Evolutionary conservation across 2,329 filamentous ascomycete genomes (phyloP).

Genomic region (Aureobasidium sp.): DNA sequence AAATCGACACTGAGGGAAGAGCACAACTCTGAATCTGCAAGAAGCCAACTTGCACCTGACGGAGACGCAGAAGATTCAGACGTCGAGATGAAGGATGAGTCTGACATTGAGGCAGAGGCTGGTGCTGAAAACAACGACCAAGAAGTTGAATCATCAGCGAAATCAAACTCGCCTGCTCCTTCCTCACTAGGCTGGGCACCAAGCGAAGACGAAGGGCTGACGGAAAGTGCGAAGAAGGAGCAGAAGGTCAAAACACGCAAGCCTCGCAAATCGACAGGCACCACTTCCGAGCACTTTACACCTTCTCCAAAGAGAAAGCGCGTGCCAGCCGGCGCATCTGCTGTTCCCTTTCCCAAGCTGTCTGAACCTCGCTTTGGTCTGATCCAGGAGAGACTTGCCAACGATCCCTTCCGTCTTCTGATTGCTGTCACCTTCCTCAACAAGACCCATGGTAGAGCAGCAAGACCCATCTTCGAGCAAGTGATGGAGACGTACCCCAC

Average conservation of each 20-base stretch:
- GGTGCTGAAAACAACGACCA: neutral
- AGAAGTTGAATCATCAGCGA: neutral
- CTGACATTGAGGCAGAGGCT: neutral
- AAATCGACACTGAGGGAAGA: neutral
- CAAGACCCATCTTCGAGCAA: conserved; percentile 67
- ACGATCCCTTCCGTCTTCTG: conserved; percentile 71
- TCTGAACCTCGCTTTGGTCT: conserved; percentile 62
- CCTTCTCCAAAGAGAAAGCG: conserved; percentile 21
- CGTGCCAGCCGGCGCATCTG: conserved; percentile 34
- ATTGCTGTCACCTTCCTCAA: conserved; percentile 81
- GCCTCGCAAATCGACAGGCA: conserved; percentile 29
- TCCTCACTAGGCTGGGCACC: conserved; percentile 4
- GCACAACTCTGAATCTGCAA: conserved; percentile 7
- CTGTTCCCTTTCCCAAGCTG: conserved; percentile 59
- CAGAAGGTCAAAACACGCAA: conserved; percentile 10
- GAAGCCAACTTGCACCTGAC: neutral
- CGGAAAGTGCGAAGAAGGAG: neutral
- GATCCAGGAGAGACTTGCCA: conserved; percentile 71
- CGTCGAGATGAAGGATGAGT: neutral
- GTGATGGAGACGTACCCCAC: conserved; percentile 64
- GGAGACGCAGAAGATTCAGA: neutral
- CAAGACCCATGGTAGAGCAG: conserved; percentile 64
- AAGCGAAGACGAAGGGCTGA: conserved; percentile 6
- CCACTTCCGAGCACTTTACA: conserved; percentile 28
- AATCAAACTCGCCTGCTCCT: neutral